A percentile compares a stretch with the other conserved stretches of the same genome.
Conservation (phyloP, 352 stramenopile species). For the Blastocystis sp. region DNA sequence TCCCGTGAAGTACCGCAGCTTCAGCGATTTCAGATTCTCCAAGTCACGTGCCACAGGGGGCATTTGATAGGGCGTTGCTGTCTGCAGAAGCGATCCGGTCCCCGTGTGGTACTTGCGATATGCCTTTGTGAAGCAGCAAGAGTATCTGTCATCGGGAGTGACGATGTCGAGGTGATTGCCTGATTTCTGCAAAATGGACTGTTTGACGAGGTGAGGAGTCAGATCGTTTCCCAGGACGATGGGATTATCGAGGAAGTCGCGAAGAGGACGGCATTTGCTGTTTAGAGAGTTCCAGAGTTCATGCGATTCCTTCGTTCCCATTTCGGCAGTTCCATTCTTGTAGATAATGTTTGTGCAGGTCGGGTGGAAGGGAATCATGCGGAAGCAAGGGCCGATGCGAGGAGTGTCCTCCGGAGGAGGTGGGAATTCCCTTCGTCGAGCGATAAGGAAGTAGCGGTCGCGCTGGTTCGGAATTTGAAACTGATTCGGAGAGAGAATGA, state of each 20-base stretch:
- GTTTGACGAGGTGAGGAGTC: neutral
- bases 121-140: slow-evolving; percentile 55
- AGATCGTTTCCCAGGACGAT: slow-evolving; percentile 10
- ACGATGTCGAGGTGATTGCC: slow-evolving; percentile 45
- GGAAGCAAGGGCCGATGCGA: neutral
- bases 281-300: slow-evolving; percentile 49
- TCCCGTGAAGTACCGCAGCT: slow-evolving; percentile 25
- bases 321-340: slow-evolving; percentile 53
- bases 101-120: slow-evolving; percentile 51
- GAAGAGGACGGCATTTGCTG: neutral
- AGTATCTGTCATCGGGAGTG: neutral
- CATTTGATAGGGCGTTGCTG: neutral
- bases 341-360: slow-evolving; percentile 29
- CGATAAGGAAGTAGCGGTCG: slow-evolving; percentile 54
- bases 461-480: slow-evolving; percentile 52
- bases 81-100: slow-evolving; percentile 34
- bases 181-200: slow-evolving; percentile 21
- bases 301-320: slow-evolving; percentile 56
- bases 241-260: neutral
- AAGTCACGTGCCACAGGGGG: neutral
- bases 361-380: slow-evolving; percentile 15
- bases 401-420: slow-evolving; percentile 24
- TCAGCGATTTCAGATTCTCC: slow-evolving; percentile 1
- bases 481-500: slow-evolving; percentile 54
- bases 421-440: neutral